Evolutionary conservation across 306 rosid species (phyloP).

Genomic region (Mucuna pruriens): DNA sequence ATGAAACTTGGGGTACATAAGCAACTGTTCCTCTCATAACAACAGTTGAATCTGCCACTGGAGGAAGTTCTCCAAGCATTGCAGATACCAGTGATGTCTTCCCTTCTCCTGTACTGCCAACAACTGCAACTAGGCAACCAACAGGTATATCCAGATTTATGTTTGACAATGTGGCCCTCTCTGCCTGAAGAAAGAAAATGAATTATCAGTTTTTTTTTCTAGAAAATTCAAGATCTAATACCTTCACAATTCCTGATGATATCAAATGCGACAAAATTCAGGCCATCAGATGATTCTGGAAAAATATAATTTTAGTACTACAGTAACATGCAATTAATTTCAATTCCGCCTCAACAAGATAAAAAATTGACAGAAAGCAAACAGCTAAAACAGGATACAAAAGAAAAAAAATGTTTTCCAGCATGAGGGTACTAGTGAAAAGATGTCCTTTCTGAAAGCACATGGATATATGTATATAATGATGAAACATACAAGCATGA

Average conservation of each 20-base stretch:
- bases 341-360: conserved; percentile 10
- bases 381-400: conserved; percentile 20
- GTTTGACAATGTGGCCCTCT: conserved; percentile 68
- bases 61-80: conserved; percentile 92
- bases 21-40: conserved; percentile 84
- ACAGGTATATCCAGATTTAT: conserved; percentile 78
- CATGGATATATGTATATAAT: conserved; percentile 19
- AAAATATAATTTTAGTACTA: neutral
- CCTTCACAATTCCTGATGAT: conserved; percentile 11
- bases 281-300: conserved; percentile 3
- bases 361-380: conserved; percentile 25
- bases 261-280: conserved; percentile 17
- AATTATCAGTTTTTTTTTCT: neutral
- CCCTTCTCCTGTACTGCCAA: conserved; percentile 99
- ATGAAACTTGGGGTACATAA: conserved; percentile 92
- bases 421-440: neutral
- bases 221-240: conserved; percentile 28
- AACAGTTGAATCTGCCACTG: conserved; percentile 54
- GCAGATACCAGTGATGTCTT: conserved; percentile 92
- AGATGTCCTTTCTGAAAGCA: conserved; percentile 20
- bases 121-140: conserved; percentile 89
- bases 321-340: conserved; percentile 22
- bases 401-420: conserved; percentile 25
- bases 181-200: conserved; percentile 57
- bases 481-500: conserved; percentile 13